Evolutionary conservation across 257 asterid genomes (phyloP), one percentile per base, ranked within the genome.

Genomic region (Scutellaria galericulata): DNA sequence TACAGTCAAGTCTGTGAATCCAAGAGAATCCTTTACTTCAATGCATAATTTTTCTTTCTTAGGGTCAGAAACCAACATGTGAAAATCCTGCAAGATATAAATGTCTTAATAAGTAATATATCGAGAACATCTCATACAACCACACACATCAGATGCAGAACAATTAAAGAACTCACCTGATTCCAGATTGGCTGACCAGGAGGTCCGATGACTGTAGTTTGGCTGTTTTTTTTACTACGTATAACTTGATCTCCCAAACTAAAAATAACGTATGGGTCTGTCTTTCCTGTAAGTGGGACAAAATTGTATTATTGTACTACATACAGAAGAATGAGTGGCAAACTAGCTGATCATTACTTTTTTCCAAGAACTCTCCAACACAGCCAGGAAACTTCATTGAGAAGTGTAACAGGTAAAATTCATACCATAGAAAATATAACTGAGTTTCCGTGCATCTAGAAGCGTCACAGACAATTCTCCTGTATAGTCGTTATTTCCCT

Each of bases 151-250:
- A 9, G 40, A 52, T 40, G 50, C 37, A 65, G 24, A 51, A 48
- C 62, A 37, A 57, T 24, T 55, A 53, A 60, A 45, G 52, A 76
- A 66, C 80, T 83, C 79, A 86, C 98, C 91, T 95, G 99, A 84
- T 95, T 92, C 99, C 99, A 95, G 48, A 95, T 95, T 53, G 99
- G 99, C 79, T 92, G 89, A 53, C 99, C 98, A 55, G 99, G 99
- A 72, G 98, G 96, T 52, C 99, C 99, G 47, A 86, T 88, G 55
- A 95, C 96, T 37, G 98, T 90, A 50, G 99, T 95, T 85, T 89
- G 96, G 81, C 99, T 95, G 84, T 95, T 90, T 80, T 80, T 85
- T 84, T 95, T 95, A 82, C 99, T 95, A 47, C 91, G 95, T 79
- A 95, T 90, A 52, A 80, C 87, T 87, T 90, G 97, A 87, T 95